Evolutionary conservation across 352 stramenopile species (phyloP), one percentile per base, ranked within the genome.

Genomic region (Blastocystis hominis): DNA sequence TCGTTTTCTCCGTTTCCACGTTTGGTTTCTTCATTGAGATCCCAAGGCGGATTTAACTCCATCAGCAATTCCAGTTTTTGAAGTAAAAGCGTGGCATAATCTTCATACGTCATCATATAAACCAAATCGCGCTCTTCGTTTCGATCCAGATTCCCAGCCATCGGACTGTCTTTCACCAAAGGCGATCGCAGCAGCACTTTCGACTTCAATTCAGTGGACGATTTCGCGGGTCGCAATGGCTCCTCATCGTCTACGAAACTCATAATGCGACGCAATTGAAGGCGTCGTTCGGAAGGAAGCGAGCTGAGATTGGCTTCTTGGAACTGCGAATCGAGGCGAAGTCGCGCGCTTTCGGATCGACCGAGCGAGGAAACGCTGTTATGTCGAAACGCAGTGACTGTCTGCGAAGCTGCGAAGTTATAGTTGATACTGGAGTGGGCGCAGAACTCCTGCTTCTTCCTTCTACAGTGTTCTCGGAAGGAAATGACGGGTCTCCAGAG

Each of bases 51-150:
- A 10, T 84, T 30, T 24, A 84, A 53, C 30, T 64, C 54, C 72
- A 84, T 84, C 72, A 84, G 9, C 50, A 84, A 13, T 4, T 84
- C 72, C 72, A 84, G 55, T 30, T 84, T 84, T 53, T 66, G 47
- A 15, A 66, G 6, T 4, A 84, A 13, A n/a, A 42, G 17, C 2
- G 66, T 53, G 13, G 62, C 36, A n/a, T 84, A 84, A 7, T 84
- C 72, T 34, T 84, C 72, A 46, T 66, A 84, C 15, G 17, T 84
- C 4, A 36, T 66, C 9, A 24, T 84, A 46, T 50, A 84, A n/a
- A 66, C 9, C 10, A 66, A 46, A 36, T 84, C 72, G 1, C 20
- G 53, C 17, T 53, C 40, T n/a, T 61, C 50, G 44, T 56, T 13
- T 4, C 55, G 3, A 63, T 69, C 54, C 15, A 47, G 2, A 30